Conservation (phyloP, 1,284 basidiomycete species). For the Marasmius oreades region DNA sequence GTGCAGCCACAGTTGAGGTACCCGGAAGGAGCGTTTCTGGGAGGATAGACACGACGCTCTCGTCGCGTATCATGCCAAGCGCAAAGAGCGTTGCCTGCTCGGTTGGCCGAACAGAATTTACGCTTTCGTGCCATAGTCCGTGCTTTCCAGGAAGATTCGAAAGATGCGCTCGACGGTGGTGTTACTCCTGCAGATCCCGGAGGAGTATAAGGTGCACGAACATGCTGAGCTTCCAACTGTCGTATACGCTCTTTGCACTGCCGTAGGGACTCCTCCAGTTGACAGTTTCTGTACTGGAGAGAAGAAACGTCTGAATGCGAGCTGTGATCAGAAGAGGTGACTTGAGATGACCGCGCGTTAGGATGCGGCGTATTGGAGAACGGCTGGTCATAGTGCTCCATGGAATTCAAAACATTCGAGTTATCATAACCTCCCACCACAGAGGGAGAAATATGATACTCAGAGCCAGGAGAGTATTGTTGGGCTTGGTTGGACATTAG, state of each 20-base stretch:
- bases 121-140: constrained; percentile 68
- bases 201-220: constrained; percentile 22
- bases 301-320: constrained; percentile 17
- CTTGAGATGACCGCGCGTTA: not conserved
- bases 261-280: constrained; percentile 9
- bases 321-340: not conserved
- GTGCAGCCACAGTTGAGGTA: constrained; percentile 82
- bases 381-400: not conserved
- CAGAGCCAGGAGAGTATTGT: too few species aligned
- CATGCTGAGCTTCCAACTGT: constrained; percentile 38
- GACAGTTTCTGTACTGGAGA: constrained; percentile 13
- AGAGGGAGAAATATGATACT: too few species aligned
- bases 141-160: constrained; percentile 60
- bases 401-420: not conserved
- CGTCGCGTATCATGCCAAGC: constrained; percentile 84
- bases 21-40: constrained; percentile 74
- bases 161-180: constrained; percentile 41
- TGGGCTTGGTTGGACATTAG: not conserved
- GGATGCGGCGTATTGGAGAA: constrained; percentile 1
- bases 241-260: constrained; percentile 27
- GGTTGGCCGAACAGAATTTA: constrained; percentile 74
- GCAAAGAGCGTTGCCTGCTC: constrained; percentile 80
- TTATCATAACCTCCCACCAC: not conserved
- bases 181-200: constrained; percentile 30
- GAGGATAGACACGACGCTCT: constrained; percentile 71